Evolutionary conservation across 768 basidiomycete species (phyloP).

Genomic region (Rossbeevera mucosa): DNA sequence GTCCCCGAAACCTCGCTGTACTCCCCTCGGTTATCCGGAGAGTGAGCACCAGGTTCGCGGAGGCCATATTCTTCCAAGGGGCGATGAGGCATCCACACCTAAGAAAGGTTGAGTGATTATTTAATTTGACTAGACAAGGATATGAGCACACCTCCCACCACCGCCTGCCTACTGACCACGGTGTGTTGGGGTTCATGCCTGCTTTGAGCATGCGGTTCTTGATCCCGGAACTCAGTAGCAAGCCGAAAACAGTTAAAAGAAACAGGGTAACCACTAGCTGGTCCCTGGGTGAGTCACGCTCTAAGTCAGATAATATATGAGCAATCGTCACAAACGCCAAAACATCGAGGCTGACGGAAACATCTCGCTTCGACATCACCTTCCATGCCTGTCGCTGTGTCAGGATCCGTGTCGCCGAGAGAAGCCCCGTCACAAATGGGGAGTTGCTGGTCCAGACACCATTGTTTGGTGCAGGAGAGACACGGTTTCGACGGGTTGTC

Average conservation of each 20-base stretch:
- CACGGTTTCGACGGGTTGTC: constrained; percentile 88
- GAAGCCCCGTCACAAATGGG: constrained; percentile 76
- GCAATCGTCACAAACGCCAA: constrained; percentile 27
- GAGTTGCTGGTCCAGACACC: constrained; percentile 91
- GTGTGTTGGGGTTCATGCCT: constrained; percentile 57
- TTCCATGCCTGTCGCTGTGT: constrained; percentile 91
- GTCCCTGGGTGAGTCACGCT: constrained; percentile 93
- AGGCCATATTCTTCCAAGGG: constrained; percentile 51
- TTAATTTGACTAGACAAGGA: constrained; percentile 12
- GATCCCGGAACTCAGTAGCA: constrained; percentile 80
- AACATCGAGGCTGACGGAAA: constrained; percentile 68
- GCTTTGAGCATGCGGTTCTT: constrained; percentile 79
- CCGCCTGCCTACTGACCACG: constrained; percentile 59
- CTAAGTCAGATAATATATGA: constrained; percentile 39
- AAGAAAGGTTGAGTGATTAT: constrained; percentile 17
- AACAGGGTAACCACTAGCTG: constrained; percentile 91
- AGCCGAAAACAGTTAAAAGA: constrained; percentile 79
- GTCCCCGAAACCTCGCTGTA: constrained; percentile 42
- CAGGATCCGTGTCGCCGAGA: constrained; percentile 84
- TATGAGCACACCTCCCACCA: constrained; percentile 78
- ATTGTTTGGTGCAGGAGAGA: constrained; percentile 89
- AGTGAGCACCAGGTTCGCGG: constrained; percentile 31
- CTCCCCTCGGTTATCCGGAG: constrained; percentile 35
- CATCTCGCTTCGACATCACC: constrained; percentile 94
- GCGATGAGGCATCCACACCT: constrained; percentile 44